These are phyloP conservation scores for Aureobasidium sp. DNA, from an alignment of 2,329 filamentous ascomycete species.

Conservation along the genomic window DNA sequence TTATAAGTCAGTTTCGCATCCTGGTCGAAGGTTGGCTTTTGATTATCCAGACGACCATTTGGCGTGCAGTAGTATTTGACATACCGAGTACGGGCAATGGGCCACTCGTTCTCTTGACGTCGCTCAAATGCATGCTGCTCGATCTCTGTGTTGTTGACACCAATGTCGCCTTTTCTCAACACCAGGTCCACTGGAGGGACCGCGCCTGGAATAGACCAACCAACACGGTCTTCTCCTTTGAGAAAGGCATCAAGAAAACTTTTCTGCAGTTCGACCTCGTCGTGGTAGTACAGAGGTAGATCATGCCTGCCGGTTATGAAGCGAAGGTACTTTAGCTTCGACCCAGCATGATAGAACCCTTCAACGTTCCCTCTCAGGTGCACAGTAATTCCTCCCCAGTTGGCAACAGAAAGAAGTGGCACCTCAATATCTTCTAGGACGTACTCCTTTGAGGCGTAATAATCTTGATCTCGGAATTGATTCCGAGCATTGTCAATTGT, in stretches of 20 bases:
- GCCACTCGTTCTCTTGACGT: conserved; percentile 58
- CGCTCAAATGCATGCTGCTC: conserved; percentile 48
- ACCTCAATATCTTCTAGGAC: conserved; percentile 59
- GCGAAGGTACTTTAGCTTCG: conserved; percentile 60
- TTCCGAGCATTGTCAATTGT: conserved; percentile 42
- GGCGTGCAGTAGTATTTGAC: conserved; percentile 48
- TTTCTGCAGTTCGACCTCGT: conserved; percentile 60
- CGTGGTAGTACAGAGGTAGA: conserved; percentile 63
- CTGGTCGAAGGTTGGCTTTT: background rate
- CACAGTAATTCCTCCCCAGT: conserved; percentile 64
- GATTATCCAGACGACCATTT: background rate
- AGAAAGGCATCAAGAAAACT: conserved; percentile 66
- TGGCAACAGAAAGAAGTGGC: conserved; percentile 59
- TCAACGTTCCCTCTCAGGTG: conserved; percentile 64
- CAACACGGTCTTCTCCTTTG: conserved; percentile 56
- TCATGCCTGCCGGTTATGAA: conserved; percentile 66
- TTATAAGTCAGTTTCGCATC: conserved; percentile 41
- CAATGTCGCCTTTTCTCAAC: conserved; percentile 59
- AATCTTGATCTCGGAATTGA: conserved; percentile 54
- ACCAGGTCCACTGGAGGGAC: conserved; percentile 54
- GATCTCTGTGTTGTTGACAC: conserved; percentile 56
- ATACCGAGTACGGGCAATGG: conserved; percentile 58
- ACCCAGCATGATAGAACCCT: conserved; percentile 57
- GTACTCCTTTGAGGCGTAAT: conserved; percentile 61
- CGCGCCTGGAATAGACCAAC: conserved; percentile 56